These are phyloP conservation scores for Globisporangium viniferum DNA, from an alignment of 352 stramenopile species.

Conservation along the genomic window DNA sequence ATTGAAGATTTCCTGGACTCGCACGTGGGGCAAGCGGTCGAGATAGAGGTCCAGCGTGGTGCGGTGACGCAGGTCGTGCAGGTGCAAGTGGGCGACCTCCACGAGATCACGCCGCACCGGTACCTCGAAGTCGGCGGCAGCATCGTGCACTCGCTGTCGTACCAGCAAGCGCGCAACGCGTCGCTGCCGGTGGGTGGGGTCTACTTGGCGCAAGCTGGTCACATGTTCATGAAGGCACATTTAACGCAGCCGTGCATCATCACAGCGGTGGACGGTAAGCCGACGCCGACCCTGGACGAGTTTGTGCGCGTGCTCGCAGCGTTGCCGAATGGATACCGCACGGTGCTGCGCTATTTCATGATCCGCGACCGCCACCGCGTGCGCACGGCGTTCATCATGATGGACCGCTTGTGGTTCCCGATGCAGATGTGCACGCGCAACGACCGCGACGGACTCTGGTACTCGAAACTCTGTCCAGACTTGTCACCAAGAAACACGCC, in stretches of 20 bases:
- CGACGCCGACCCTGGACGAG: conserved; percentile 78
- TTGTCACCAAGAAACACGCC: conserved; percentile 10
- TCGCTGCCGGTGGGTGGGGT: conserved; percentile 73
- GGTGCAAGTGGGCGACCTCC: conserved; percentile 66
- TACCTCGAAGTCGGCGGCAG: conserved; percentile 85
- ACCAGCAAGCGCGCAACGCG: conserved; percentile 84
- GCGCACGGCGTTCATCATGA: conserved; percentile 85
- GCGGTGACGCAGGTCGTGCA: conserved; percentile 40
- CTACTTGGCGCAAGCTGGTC: conserved; percentile 83
- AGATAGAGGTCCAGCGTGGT: conserved; percentile 78
- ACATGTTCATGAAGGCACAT: conserved; percentile 90
- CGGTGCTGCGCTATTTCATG: conserved; percentile 85
- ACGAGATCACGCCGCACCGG: conserved; percentile 76
- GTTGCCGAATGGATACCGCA: conserved; percentile 76
- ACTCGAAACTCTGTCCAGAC: conserved; percentile 37
- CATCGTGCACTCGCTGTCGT: conserved; percentile 87
- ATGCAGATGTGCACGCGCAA: conserved; percentile 79
- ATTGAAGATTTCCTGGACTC: conserved; percentile 81
- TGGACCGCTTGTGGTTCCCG: conserved; percentile 89
- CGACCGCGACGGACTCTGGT: conserved; percentile 71
- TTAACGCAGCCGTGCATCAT: conserved; percentile 87
- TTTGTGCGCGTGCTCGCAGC: conserved; percentile 75
- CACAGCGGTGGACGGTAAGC: conserved; percentile 70
- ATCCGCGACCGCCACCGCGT: conserved; percentile 84
- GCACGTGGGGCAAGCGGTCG: conserved; percentile 59